Evolutionary conservation across 2,329 filamentous ascomycete species (phyloP).

Genomic region (Anisogramma anomala): DNA sequence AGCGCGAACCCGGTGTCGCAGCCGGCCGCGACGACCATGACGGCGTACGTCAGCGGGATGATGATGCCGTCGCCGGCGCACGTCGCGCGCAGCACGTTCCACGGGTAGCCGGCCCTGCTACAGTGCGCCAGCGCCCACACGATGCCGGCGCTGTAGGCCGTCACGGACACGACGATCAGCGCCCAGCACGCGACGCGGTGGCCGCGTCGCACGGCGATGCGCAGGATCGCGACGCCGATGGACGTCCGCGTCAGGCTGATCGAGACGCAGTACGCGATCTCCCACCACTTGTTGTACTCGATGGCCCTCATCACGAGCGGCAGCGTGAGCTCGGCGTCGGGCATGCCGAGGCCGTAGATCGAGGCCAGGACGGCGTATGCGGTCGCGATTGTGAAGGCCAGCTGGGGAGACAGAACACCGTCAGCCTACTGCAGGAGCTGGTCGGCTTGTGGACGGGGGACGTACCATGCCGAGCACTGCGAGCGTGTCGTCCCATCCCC

Average conservation of each 20-base stretch:
- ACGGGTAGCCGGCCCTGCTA: not conserved
- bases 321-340: not conserved
- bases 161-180: not conserved
- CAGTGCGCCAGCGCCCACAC: not conserved
- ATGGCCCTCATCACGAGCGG: not conserved
- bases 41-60: not conserved
- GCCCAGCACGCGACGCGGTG: not conserved
- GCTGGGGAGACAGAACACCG: no score
- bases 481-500: not conserved
- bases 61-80: not conserved
- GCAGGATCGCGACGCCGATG: not conserved
- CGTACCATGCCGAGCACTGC: not conserved
- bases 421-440: no score
- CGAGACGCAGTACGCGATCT: not conserved
- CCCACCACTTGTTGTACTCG: not conserved
- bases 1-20: not conserved
- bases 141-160: not conserved
- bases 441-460: no score
- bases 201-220: not conserved
- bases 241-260: not conserved
- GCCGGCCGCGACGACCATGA: not conserved
- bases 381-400: not conserved
- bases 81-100: not conserved
- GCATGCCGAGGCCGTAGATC: not conserved
- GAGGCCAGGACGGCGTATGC: not conserved